These are phyloP conservation scores for Poa annua DNA, from an alignment of 176 grass and related monocot species.

Conservation along the genomic window DNA sequence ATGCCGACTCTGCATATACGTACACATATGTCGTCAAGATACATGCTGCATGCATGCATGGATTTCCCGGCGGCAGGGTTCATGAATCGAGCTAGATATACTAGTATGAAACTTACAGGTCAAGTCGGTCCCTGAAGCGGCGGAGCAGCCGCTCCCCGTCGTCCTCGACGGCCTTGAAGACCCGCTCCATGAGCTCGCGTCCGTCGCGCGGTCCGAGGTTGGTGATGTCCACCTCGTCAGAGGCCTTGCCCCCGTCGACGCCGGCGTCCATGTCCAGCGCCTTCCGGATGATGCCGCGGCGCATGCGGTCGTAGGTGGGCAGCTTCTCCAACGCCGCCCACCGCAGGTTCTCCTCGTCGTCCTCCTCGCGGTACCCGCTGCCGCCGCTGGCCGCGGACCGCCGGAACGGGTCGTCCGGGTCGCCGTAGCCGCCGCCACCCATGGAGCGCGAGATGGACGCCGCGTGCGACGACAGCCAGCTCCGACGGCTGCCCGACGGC, in stretches of 20 bases:
- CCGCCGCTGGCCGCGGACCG: background rate
- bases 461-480: slow-evolving; percentile 37
- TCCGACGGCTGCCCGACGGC: slow-evolving; percentile 41
- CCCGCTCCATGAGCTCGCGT: slow-evolving; percentile 56
- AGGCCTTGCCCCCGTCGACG: slow-evolving; percentile 1
- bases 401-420: background rate
- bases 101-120: too few relatives aligned
- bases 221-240: slow-evolving; percentile 55
- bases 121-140: slow-evolving; percentile 51
- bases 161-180: slow-evolving; percentile 62
- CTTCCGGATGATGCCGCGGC: slow-evolving; percentile 53
- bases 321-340: slow-evolving; percentile 97
- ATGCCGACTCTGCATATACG: slow-evolving; percentile 67
- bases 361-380: slow-evolving; percentile 27
- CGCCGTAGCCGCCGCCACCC: background rate
- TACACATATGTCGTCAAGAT: too few relatives aligned
- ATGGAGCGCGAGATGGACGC: slow-evolving; percentile 42
- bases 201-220: slow-evolving; percentile 48
- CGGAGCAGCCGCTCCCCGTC: slow-evolving; percentile 66
- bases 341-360: slow-evolving; percentile 84
- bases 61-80: too few relatives aligned
- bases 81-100: too few relatives aligned
- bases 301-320: slow-evolving; percentile 87
- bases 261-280: background rate
- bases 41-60: too few relatives aligned